Conservation (phyloP, 1,139 yeast species). For the Meyerozyma guilliermondii region DNA sequence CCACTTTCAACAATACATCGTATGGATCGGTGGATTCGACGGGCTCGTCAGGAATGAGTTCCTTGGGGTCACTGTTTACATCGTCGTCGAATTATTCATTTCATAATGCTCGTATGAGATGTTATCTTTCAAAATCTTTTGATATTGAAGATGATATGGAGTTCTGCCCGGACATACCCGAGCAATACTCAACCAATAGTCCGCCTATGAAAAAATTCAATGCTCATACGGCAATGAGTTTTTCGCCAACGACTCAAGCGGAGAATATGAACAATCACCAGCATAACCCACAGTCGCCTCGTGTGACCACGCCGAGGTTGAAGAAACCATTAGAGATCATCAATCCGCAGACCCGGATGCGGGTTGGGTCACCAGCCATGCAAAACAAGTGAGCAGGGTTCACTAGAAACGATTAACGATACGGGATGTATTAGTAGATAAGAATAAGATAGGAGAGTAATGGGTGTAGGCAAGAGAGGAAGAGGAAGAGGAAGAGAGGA, state of each 20-base stretch:
- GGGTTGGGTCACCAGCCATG: conserved; percentile 54
- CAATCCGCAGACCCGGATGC: conserved; percentile 71
- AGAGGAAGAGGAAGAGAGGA: neutral
- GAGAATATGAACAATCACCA: conserved; percentile 5
- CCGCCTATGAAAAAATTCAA: conserved; percentile 39
- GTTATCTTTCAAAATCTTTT: conserved; percentile 53
- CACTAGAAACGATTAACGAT: conserved; percentile 1
- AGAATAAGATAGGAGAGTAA: neutral
- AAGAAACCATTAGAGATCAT: conserved; percentile 69
- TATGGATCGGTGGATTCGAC: conserved; percentile 13
- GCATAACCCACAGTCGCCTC: conserved; percentile 23
- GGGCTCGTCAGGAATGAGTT: conserved; percentile 9
- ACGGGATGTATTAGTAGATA: neutral
- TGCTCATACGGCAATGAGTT: conserved; percentile 55
- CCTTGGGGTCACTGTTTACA: conserved; percentile 8
- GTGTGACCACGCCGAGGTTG: conserved; percentile 51
- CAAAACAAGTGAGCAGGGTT: conserved; percentile 4
- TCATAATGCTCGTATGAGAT: conserved; percentile 41
- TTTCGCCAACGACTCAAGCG: conserved; percentile 35
- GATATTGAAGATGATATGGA: conserved; percentile 63
- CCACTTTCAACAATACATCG: conserved; percentile 23
- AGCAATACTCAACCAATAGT: conserved; percentile 9
- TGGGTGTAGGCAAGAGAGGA: neutral
- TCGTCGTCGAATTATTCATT: conserved; percentile 26
- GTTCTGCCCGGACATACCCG: conserved; percentile 56